These are phyloP conservation scores for Amanita phalloides DNA, from an alignment of 768 basidiomycete species.

Conservation along the genomic window DNA sequence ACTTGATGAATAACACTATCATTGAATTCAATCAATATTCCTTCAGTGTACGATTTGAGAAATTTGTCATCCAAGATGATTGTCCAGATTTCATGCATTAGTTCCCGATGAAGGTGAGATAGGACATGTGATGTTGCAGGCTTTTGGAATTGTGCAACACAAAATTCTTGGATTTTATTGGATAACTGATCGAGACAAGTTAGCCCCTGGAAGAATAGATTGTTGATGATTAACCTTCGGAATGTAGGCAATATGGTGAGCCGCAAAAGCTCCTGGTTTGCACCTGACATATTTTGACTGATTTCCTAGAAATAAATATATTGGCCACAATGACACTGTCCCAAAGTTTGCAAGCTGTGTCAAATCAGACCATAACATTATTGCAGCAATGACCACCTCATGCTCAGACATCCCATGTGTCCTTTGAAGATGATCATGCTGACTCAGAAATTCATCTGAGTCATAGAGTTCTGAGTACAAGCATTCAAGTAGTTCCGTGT, in stretches of 20 bases:
- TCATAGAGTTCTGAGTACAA: not conserved
- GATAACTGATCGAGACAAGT: not conserved
- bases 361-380: slow-evolving; percentile 1
- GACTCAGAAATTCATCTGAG: not conserved
- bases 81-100: slow-evolving; percentile 17
- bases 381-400: not conserved
- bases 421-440: not conserved
- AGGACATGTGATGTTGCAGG: slow-evolving; percentile 13
- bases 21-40: slow-evolving; percentile 17
- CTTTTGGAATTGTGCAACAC: slow-evolving; percentile 25
- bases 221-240: no score
- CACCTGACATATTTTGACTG: slow-evolving; percentile 26
- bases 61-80: slow-evolving; percentile 1
- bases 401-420: not conserved
- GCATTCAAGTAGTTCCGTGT: not conserved
- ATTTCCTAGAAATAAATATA: slow-evolving; percentile 17
- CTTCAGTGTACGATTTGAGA: slow-evolving; percentile 22
- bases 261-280: slow-evolving; percentile 16
- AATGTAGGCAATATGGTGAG: slow-evolving; percentile 33
- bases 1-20: slow-evolving; percentile 20
- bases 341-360: slow-evolving; percentile 3
- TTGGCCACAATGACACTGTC: not conserved
- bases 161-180: not conserved
- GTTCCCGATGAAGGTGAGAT: slow-evolving; percentile 19
- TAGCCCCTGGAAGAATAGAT: no score